Base-by-base conservation (phyloP, 2,329 filamentous ascomycete genomes). In the Dactylellina haptotyla region DNA sequence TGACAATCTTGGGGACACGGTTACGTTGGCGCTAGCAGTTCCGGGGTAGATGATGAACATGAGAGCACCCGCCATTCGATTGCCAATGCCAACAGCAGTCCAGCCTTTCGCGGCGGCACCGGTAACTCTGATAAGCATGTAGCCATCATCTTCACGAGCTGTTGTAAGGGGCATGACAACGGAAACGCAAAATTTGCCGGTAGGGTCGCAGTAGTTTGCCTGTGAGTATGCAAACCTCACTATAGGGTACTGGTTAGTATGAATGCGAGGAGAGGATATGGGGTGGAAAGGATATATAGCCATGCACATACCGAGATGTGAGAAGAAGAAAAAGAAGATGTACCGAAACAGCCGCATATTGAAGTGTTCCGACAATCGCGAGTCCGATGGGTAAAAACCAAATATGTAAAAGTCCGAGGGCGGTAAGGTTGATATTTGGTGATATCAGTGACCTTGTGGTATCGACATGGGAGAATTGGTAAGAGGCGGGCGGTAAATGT, bases 21-120 rank as follows among this genome's bases (percentile, higher is more conserved):
- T 78, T 14, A 54, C 78, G 79, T 80, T 80, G 12, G 79, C 77
- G 32, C 79, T 79, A 9, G 78, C 71, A 2, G 76, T 76, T 37
- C 79, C 78, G 1, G 81, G 79, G 76, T 84, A 84, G 69, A 83
- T 79, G 45, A 84, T 77, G 39, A 84, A 79, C 79, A 84, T 84
- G 63, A 83, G 76, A 14, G 80, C 79, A 32, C 81, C 79, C 64
- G 78, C 78, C 83, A 84, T 84, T 57, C 78, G 76, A 32, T 75
- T 76, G 2, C 83, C 83, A 69, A 83, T 81, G 1, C 83, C 83
- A 12, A 83, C 79, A 2, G 79, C 82, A 8, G 83, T 80, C 83
- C 83, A 84, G 25, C 77, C 77, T 56, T 76, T 69, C n/a, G 64
- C 75, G n/a, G 51, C 41, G 8, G 76, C 75, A 20, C 75, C 76